phyloP scores from a whole-genome alignment of 2,329 filamentous ascomycete genomes.

The Blastomyces gilchristii region DNA sequence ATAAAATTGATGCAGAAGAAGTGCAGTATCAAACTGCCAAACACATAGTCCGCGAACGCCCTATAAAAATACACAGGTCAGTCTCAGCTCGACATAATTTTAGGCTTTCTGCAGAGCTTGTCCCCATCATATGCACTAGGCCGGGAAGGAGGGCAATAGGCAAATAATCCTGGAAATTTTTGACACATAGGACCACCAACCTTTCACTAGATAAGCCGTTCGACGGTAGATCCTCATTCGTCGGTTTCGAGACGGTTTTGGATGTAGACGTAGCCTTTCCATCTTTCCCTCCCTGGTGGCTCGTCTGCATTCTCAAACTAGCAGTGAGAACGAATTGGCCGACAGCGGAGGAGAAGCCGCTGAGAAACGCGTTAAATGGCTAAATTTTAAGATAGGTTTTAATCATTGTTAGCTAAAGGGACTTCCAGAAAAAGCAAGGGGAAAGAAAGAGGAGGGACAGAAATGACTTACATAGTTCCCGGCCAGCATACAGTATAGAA shows the following conservation, averaged over 20 bases:
- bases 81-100: neutral
- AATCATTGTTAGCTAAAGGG: neutral
- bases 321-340: conserved; percentile 96
- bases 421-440: neutral
- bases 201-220: conserved; percentile 31
- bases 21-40: conserved; percentile 89
- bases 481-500: conserved; percentile 79
- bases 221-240: conserved; percentile 11
- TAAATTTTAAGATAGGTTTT: conserved; percentile 28
- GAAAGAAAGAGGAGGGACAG: conserved; percentile 2
- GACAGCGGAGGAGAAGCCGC: conserved; percentile 86
- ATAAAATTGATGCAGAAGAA: conserved; percentile 99
- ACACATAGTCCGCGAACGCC: conserved; percentile 91
- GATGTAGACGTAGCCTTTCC: conserved; percentile 20
- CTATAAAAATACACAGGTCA: conserved; percentile 36
- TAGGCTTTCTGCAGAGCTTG: neutral
- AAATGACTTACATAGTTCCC: conserved; percentile 76
- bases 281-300: conserved; percentile 50
- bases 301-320: conserved; percentile 83
- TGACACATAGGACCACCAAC: conserved; percentile 18
- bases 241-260: conserved; percentile 3
- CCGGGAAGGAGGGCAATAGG: neutral
- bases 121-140: conserved; percentile 3
- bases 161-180: neutral
- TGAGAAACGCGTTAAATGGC: conserved; percentile 98